A percentile compares a stretch with the other conserved stretches of the same genome.
Evolutionary conservation across 2,329 filamentous ascomycete genomes (phyloP).

Genomic region (Fonsecaea multimorphosa): DNA sequence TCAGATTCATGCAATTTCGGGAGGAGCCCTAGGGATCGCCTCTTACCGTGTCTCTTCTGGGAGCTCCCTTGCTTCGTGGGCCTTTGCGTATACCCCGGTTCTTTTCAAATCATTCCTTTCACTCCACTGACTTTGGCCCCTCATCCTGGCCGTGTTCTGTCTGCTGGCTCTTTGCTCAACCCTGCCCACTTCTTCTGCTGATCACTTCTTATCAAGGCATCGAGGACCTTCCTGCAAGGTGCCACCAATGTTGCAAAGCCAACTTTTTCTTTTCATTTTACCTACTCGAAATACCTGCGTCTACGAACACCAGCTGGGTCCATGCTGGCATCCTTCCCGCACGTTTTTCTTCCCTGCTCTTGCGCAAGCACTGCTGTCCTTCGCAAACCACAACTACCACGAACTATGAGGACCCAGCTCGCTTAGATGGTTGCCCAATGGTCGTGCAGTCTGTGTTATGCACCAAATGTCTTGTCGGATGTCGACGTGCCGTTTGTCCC

Average conservation of each 20-base stretch:
- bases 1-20: neutral
- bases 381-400: neutral
- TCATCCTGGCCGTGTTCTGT: neutral
- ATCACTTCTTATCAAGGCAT: constrained; percentile 1
- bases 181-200: neutral
- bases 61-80: neutral
- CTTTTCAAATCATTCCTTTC: neutral
- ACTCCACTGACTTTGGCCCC: neutral
- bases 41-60: neutral
- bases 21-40: neutral
- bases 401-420: neutral
- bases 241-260: too few relatives aligned
- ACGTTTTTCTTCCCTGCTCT: neutral
- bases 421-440: neutral
- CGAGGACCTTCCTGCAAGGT: too few relatives aligned
- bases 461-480: neutral
- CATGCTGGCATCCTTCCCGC: neutral
- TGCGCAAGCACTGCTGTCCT: neutral
- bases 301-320: constrained; percentile 1
- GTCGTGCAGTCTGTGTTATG: neutral
- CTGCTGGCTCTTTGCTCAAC: neutral
- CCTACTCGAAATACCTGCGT: neutral
- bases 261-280: too few relatives aligned
- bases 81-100: neutral
- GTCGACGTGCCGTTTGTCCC: neutral